Percentiles rank a stretch among this genome's conserved stretches.
Evolutionary conservation across 305 asterid genomes (phyloP).

Genomic region (Solanum hybrid): DNA sequence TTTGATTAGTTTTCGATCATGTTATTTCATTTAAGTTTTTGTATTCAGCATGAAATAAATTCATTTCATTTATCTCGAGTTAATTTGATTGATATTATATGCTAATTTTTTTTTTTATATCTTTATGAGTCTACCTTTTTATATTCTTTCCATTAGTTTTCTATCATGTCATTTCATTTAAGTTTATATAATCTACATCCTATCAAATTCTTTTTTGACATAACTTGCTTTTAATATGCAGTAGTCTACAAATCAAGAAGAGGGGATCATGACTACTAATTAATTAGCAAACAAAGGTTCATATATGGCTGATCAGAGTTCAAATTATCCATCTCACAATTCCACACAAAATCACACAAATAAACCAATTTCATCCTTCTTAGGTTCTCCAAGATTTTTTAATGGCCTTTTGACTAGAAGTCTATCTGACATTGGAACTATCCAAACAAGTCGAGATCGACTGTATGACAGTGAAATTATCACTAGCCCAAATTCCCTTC

Average conservation of each 20-base stretch:
- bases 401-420: slow-evolving; percentile 40
- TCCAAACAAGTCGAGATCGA: neutral
- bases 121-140: too few species aligned
- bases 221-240: neutral
- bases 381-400: slow-evolving; percentile 63
- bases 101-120: too few species aligned
- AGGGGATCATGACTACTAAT: neutral
- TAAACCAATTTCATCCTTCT: slow-evolving; percentile 47
- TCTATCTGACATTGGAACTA: slow-evolving; percentile 26
- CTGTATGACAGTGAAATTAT: neutral
- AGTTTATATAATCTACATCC: too few species aligned
- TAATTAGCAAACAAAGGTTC: slow-evolving; percentile 32
- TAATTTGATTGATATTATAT: too few species aligned
- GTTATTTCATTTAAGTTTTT: too few species aligned
- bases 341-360: slow-evolving; percentile 28
- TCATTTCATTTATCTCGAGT: too few species aligned
- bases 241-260: slow-evolving; percentile 38
- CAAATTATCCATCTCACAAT: slow-evolving; percentile 4
- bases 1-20: too few species aligned
- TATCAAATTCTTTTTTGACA: neutral
- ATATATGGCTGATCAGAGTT: slow-evolving; percentile 40
- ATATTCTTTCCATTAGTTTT: too few species aligned
- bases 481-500: slow-evolving; percentile 65
- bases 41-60: too few species aligned
- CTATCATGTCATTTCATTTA: too few species aligned